phyloP scores from a whole-genome alignment of 257 asterid species.

The Forsythia suspensa region DNA sequence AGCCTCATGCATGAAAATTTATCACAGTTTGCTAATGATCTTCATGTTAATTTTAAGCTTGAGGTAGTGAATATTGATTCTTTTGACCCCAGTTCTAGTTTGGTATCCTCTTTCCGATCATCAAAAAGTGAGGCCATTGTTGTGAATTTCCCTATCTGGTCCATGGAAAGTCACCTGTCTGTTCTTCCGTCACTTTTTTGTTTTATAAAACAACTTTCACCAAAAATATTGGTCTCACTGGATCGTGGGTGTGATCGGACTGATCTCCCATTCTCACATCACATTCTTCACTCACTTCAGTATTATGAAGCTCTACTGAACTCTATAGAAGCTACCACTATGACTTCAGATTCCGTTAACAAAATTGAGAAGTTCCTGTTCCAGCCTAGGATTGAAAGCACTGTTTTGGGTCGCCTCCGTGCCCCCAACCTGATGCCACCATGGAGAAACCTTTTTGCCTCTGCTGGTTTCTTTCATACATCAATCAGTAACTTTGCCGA shows the following conservation, averaged over 20 bases:
- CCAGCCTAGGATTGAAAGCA: conserved; percentile 51
- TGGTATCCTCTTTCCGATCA: conserved; percentile 31
- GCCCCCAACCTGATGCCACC: conserved; percentile 41
- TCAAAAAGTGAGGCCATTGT: conserved; percentile 36
- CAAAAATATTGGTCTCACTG: conserved; percentile 36
- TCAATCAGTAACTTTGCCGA: conserved; percentile 44
- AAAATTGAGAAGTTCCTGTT: conserved; percentile 50
- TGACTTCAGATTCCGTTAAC: conserved; percentile 29
- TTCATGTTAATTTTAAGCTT: conserved; percentile 40
- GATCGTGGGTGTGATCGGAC: conserved; percentile 44
- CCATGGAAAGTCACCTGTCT: conserved; percentile 30
- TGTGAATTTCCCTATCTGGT: conserved; percentile 51
- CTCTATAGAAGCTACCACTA: conserved; percentile 44
- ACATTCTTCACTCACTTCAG: conserved; percentile 46
- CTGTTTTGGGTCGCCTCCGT: conserved; percentile 42
- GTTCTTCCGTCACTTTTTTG: conserved; percentile 40
- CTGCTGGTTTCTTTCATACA: conserved; percentile 44
- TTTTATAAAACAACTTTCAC: conserved; percentile 43
- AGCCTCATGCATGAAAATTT: conserved; percentile 47
- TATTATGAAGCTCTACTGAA: conserved; percentile 48
- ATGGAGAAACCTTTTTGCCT: conserved; percentile 37
- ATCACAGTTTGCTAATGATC: conserved; percentile 39
- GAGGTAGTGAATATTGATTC: conserved; percentile 50
- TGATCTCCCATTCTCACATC: conserved; percentile 46
- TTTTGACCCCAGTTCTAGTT: conserved; percentile 40